phyloP scores from a whole-genome alignment of 1,139 yeast species.

The Diutina siamensis region DNA sequence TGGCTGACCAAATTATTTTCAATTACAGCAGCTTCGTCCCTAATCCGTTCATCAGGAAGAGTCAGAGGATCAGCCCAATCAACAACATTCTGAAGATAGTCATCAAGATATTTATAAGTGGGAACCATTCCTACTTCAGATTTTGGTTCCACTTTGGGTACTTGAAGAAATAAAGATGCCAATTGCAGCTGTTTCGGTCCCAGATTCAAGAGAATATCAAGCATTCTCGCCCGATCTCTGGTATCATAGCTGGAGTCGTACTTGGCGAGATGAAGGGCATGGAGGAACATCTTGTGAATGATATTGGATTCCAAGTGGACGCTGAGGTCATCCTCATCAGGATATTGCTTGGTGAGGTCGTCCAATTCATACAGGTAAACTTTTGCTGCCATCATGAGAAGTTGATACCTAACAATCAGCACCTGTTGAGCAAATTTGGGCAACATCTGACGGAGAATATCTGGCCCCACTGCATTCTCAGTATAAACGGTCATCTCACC shows the following conservation, averaged over 20 bases:
- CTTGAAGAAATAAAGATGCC: slow-evolving; percentile 70
- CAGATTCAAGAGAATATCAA: slow-evolving; percentile 33
- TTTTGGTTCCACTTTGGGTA: slow-evolving; percentile 60
- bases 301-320: not conserved
- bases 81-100: not conserved
- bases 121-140: not conserved
- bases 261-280: slow-evolving; percentile 52
- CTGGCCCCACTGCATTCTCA: slow-evolving; percentile 51
- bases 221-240: slow-evolving; percentile 75
- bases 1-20: slow-evolving; percentile 16
- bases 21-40: slow-evolving; percentile 21
- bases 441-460: slow-evolving; percentile 54
- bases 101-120: not conserved
- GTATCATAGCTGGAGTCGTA: slow-evolving; percentile 72
- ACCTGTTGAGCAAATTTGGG: slow-evolving; percentile 46
- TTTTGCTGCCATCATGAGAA: slow-evolving; percentile 65
- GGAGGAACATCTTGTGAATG: slow-evolving; percentile 37
- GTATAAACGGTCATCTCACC: slow-evolving; percentile 60
- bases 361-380: slow-evolving; percentile 37
- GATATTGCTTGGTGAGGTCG: not conserved
- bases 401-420: slow-evolving; percentile 53
- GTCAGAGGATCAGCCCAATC: slow-evolving; percentile 23
- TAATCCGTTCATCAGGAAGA: slow-evolving; percentile 25
- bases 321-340: not conserved
- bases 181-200: slow-evolving; percentile 35